A percentile compares a stretch with the other conserved stretches of the same genome.
Conservation (phyloP, 1,284 basidiomycete species). For the Microbotryum lychnidis-dioicae region DNA sequence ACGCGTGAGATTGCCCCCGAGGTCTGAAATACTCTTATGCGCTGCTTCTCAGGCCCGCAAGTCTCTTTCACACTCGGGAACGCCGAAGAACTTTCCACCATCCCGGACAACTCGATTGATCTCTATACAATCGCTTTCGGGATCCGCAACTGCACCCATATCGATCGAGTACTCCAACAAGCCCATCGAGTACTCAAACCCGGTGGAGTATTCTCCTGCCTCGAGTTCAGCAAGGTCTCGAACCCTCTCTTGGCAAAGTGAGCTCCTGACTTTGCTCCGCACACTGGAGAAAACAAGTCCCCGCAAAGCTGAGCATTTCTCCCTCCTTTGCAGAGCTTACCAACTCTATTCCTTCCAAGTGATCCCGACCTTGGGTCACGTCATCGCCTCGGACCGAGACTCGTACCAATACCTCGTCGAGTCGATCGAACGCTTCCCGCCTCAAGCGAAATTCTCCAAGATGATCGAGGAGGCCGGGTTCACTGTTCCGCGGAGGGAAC, state of each 20-base stretch:
- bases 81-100: conserved; percentile 71
- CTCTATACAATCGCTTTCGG: conserved; percentile 98
- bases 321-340: conserved; percentile 57
- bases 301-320: neutral
- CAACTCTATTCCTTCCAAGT: conserved; percentile 94
- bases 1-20: conserved; percentile 13
- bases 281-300: neutral
- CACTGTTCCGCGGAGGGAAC: conserved; percentile 31
- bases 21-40: conserved; percentile 21
- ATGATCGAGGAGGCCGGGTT: conserved; percentile 53
- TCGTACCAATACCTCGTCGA: conserved; percentile 98
- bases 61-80: conserved; percentile 88
- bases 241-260: conserved; percentile 81
- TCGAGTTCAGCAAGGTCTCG: conserved; percentile 92
- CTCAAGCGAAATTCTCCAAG: conserved; percentile 77
- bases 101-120: conserved; percentile 76
- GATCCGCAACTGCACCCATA: conserved; percentile 93
- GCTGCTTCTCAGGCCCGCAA: conserved; percentile 64
- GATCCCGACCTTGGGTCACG: conserved; percentile 87
- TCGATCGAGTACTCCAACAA: conserved; percentile 78
- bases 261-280: conserved; percentile 37
- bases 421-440: conserved; percentile 90
- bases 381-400: conserved; percentile 87
- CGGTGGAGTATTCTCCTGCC: conserved; percentile 87
- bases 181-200: conserved; percentile 93